Base-by-base conservation (phyloP, 73 alveolate species). In the Paramecium tetraurelia region DNA sequence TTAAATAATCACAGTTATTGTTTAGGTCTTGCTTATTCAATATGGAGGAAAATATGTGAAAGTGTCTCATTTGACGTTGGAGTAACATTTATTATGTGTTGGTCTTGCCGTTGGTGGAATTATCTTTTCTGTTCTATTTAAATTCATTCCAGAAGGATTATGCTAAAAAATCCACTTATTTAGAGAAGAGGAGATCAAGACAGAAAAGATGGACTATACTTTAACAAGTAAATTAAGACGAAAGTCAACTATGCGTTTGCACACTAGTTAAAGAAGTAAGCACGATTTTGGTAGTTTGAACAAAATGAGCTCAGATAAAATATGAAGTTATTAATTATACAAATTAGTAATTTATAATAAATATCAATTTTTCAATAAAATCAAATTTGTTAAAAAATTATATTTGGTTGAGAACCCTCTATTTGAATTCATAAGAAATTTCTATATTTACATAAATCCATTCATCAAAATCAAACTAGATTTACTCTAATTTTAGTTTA, bases 1-100 rank as follows among this genome's bases (percentile, higher is more conserved):
- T 41, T 89, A 93, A 75, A 57, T 86, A 10, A 59, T 93, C 46
- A 96, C 98, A 24, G 87, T 96, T 4, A 58, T 95, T 24, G 97
- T 95, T 8, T 95, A 96, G 92, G 44, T 96, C 20, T 77, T 93
- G 7, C 92, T 96, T 40, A 96, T 96, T 20, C 85, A 95, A 71
- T 95, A 92, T 70, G 99, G 98, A 11, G 99, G 99, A 6, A 93
- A 95, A 59, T 97, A 95, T 24, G 97, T 96, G 11, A 92, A 93
- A 75, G 94, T 95, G 20, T 80, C 94, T 27, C 97, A 96, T 21
- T 63, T 96, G 36, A 93, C 95, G 14, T 20, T 69, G 7, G 35
- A 70, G 29, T 96, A 96, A 92, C 98, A 96, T 92, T 31, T 96
- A 38, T 46, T 94, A 48, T 96, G 99, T 88, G 75, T 88, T 7